Percentiles rank a stretch among this genome's conserved stretches.
Evolutionary conservation across 768 basidiomycete genomes (phyloP).

Genomic region (Leccinum imitatum): DNA sequence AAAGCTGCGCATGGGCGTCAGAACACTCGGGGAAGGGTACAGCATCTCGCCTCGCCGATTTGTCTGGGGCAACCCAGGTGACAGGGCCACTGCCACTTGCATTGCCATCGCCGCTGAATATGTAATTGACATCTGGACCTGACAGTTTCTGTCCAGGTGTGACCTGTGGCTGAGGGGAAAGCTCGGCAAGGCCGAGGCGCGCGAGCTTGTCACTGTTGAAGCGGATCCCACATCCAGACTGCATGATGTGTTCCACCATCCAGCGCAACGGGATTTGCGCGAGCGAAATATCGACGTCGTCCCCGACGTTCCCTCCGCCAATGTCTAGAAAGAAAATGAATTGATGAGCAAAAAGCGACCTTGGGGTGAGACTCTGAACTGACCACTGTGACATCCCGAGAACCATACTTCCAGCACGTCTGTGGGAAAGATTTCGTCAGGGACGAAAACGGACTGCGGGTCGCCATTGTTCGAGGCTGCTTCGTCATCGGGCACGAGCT

Average conservation of each 20-base stretch:
- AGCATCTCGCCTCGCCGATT: background rate
- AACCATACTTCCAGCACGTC: conserved; percentile 85
- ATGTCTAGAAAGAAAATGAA: conserved; percentile 47
- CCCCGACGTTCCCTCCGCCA: conserved; percentile 60
- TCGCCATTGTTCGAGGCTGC: background rate
- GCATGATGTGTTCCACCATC: conserved; percentile 72
- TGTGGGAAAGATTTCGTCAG: conserved; percentile 18
- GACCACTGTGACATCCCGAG: conserved; percentile 68
- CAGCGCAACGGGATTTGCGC: conserved; percentile 67
- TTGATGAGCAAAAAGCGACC: background rate
- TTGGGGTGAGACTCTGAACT: conserved; percentile 17
- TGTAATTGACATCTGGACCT: background rate
- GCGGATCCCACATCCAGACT: conserved; percentile 53
- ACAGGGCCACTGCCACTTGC: background rate
- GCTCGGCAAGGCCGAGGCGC: conserved; percentile 38
- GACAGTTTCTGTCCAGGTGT: background rate
- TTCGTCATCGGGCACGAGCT: background rate
- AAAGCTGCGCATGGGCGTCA: conserved; percentile 44
- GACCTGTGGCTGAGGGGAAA: conserved; percentile 12
- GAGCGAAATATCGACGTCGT: conserved; percentile 43
- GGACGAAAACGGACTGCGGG: background rate
- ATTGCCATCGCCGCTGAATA: background rate
- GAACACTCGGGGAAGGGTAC: conserved; percentile 6
- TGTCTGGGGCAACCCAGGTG: background rate
- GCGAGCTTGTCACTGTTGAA: conserved; percentile 54